A percentile compares a stretch with the other conserved stretches of the same genome.
These are phyloP conservation scores for Neurospora sp. DNA, from an alignment of 495 filamentous ascomycete species.

Conservation along the genomic window DNA sequence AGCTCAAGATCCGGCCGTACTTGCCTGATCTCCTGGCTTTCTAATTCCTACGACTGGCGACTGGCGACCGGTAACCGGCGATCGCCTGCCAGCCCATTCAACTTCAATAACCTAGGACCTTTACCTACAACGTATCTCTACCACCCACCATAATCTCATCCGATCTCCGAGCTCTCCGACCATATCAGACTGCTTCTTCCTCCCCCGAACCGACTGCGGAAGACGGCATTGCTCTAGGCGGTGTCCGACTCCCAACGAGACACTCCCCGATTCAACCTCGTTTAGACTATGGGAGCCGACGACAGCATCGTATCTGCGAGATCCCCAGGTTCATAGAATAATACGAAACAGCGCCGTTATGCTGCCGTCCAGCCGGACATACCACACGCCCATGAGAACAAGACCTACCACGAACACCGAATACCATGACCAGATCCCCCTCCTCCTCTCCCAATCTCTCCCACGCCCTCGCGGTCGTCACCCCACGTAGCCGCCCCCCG, in stretches of 20 bases:
- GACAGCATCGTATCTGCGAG: not conserved
- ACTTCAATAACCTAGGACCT: not conserved
- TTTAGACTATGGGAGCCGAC: not conserved
- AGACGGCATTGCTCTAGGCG: not conserved
- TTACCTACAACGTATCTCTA: not conserved
- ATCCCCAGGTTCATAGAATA: not conserved
- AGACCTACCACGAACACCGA: conserved; percentile 1
- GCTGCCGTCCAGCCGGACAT: not conserved
- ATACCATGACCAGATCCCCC: conserved; percentile 21
- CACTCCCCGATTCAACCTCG: not conserved
- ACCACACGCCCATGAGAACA: not conserved
- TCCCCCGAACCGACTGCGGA: not conserved
- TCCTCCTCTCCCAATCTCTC: conserved; percentile 8
- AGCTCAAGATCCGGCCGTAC: not conserved
- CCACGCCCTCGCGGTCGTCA: conserved; percentile 16
- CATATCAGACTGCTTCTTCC: not conserved
- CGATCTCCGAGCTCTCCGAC: not conserved
- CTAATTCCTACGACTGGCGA: not conserved
- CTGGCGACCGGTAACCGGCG: not conserved
- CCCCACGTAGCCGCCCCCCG: conserved; percentile 3
- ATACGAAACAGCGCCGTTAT: not conserved
- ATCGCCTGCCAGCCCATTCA: not conserved
- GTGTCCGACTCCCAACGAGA: not conserved
- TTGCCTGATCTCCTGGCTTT: not conserved
- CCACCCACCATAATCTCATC: not conserved